Evolutionary conservation across 2,329 filamentous ascomycete genomes (phyloP).

Genomic region (Pseudocercospora macadamiae): DNA sequence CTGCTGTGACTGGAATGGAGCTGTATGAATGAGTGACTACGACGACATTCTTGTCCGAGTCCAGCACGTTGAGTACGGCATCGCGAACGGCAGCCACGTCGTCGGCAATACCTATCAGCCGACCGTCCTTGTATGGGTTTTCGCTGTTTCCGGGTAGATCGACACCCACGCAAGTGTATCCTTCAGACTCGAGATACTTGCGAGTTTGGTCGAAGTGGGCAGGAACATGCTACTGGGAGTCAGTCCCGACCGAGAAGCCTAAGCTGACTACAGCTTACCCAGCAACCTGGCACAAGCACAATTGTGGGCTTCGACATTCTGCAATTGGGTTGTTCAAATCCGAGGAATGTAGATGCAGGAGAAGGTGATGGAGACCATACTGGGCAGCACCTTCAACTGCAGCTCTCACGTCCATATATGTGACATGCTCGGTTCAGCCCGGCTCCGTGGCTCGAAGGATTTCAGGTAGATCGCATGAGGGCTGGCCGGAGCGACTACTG

Average conservation of each 20-base stretch:
- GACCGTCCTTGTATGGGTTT: not conserved
- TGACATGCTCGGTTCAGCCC: not conserved
- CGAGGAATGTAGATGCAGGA: too few relatives aligned
- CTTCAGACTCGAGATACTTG: not conserved
- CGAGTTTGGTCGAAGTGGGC: slow-evolving; percentile 14
- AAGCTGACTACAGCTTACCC: not conserved
- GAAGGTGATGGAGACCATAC: not conserved
- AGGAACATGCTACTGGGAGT: slow-evolving; percentile 10
- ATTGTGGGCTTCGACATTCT: slow-evolving; percentile 17
- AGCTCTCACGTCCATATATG: not conserved
- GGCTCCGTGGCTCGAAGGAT: not conserved
- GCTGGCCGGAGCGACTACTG: not conserved
- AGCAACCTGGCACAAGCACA: slow-evolving; percentile 17
- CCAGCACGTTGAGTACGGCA: not conserved
- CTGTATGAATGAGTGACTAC: slow-evolving; percentile 18
- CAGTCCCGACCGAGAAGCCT: not conserved
- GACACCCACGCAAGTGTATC: slow-evolving; percentile 14
- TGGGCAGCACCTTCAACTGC: too few relatives aligned
- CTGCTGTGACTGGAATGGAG: slow-evolving; percentile 4
- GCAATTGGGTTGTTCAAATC: not conserved
- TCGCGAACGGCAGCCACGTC: slow-evolving; percentile 14
- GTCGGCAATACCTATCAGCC: slow-evolving; percentile 9
- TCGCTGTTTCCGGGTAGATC: slow-evolving; percentile 4
- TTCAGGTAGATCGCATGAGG: not conserved
- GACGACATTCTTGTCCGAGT: slow-evolving; percentile 8